phyloP scores from a whole-genome alignment of 805 yeast species.

The Saccharomycopsis fermentans region DNA sequence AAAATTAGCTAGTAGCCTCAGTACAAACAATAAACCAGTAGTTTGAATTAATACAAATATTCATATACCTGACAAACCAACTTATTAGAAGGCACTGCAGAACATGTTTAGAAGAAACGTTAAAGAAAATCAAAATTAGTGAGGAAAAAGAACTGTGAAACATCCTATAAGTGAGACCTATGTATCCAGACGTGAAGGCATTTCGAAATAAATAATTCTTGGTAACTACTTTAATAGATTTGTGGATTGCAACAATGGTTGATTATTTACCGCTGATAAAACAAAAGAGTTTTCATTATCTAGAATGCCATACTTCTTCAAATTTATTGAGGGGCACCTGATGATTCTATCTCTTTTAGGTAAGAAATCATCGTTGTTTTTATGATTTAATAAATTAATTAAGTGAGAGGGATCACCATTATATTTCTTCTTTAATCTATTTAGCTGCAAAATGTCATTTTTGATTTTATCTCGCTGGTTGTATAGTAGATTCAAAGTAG shows the following conservation, averaged over 20 bases:
- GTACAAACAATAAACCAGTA: neutral
- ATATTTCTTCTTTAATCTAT: constrained; percentile 7
- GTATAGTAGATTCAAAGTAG: constrained; percentile 13
- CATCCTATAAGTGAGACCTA: neutral
- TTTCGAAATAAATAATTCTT: no score
- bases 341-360: constrained; percentile 14
- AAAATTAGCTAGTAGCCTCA: neutral
- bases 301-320: constrained; percentile 14
- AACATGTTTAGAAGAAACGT: neutral
- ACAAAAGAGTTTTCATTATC: constrained; percentile 7
- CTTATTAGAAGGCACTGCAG: neutral
- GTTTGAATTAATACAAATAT: no score
- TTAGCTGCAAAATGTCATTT: constrained; percentile 10
- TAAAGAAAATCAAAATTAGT: neutral
- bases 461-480: constrained; percentile 9
- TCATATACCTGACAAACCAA: neutral
- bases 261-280: neutral
- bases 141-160: neutral
- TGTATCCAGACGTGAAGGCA: neutral
- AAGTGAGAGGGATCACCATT: constrained; percentile 5
- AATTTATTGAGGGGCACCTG: constrained; percentile 15
- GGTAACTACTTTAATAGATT: neutral
- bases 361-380: neutral
- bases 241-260: neutral
- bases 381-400: neutral